Conservation (phyloP, 805 yeast genomes). For the Clavispora santaluciae region DNA sequence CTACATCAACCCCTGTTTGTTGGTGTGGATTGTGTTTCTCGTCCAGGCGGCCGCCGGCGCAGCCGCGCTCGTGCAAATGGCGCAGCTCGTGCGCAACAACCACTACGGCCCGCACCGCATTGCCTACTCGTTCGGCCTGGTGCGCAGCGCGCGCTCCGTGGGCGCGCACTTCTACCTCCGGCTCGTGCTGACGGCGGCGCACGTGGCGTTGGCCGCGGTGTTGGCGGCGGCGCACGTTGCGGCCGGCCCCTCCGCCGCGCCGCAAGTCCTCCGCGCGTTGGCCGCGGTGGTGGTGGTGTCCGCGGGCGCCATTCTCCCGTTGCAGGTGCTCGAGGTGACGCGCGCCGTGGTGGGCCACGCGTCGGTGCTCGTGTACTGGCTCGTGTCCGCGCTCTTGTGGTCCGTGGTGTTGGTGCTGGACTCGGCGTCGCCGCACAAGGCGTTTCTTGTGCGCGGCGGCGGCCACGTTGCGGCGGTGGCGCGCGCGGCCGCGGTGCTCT, state of each 20-base stretch:
- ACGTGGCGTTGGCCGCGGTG: not conserved
- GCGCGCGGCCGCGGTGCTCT: conserved; percentile 11
- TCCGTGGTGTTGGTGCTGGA: conserved; percentile 16
- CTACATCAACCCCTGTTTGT: conserved; percentile 28
- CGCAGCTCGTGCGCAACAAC: conserved; percentile 13
- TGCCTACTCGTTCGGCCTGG: conserved; percentile 21
- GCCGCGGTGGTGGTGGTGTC: conserved; percentile 8
- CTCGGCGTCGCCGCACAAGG: conserved; percentile 16
- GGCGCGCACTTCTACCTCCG: conserved; percentile 13
- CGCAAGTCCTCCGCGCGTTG: conserved; percentile 4
- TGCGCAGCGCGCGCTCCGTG: conserved; percentile 13
- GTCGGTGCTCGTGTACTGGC: conserved; percentile 22
- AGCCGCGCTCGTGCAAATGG: conserved; percentile 14
- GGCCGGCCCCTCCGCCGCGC: not conserved
- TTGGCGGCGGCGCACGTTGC: not conserved
- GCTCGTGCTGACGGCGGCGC: not conserved
- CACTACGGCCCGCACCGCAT: conserved; percentile 18
- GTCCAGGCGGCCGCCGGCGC: conserved; percentile 12
- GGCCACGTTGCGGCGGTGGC: conserved; percentile 8
- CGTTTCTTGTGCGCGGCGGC: conserved; percentile 8
- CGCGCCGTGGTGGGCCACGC: conserved; percentile 20
- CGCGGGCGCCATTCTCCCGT: conserved; percentile 15
- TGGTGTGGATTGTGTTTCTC: conserved; percentile 11
- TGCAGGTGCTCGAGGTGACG: conserved; percentile 21
- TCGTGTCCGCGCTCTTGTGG: conserved; percentile 9